Evolutionary conservation across 805 yeast species (phyloP).

Genomic region (Lipomyces chichibuensis): DNA sequence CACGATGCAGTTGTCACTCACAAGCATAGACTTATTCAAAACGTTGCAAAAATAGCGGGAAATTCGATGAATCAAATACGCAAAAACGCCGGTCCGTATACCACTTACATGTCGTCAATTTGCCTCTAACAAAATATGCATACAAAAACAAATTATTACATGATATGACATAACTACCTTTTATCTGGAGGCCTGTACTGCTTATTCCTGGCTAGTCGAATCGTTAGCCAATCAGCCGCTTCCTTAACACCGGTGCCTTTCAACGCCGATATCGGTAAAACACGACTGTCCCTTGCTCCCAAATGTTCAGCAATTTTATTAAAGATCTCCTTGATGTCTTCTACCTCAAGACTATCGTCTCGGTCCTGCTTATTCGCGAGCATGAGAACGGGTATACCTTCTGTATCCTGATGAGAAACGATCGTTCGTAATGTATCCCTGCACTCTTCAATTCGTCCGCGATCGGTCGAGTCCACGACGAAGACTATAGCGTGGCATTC

Average conservation of each 20-base stretch:
- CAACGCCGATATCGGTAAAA: conserved; percentile 84
- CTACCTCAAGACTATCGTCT: conserved; percentile 69
- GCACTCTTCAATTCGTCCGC: conserved; percentile 81
- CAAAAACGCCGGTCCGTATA: not conserved
- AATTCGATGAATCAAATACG: not conserved
- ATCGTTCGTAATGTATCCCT: conserved; percentile 58
- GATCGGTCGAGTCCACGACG: conserved; percentile 89
- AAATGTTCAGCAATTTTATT: conserved; percentile 79
- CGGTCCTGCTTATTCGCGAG: conserved; percentile 93
- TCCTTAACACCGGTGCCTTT: conserved; percentile 81
- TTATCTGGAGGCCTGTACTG: conserved; percentile 59
- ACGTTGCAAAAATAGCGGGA: not conserved
- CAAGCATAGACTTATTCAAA: not conserved
- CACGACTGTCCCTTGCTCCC: conserved; percentile 88
- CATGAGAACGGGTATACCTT: conserved; percentile 89
- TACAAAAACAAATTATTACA: not conserved
- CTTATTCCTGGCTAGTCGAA: conserved; percentile 70
- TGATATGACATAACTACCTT: conserved; percentile 29
- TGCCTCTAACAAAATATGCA: not conserved
- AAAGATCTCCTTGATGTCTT: conserved; percentile 79
- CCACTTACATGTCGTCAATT: not conserved
- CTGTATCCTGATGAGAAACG: conserved; percentile 62
- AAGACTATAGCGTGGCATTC: conserved; percentile 91
- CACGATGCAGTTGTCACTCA: too few relatives aligned
- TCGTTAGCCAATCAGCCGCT: conserved; percentile 85